Percentiles rank a stretch among this genome's conserved stretches.
Conservation (phyloP, 192 early-diverging fungal genomes). For the Backusella parvicylindrica region DNA sequence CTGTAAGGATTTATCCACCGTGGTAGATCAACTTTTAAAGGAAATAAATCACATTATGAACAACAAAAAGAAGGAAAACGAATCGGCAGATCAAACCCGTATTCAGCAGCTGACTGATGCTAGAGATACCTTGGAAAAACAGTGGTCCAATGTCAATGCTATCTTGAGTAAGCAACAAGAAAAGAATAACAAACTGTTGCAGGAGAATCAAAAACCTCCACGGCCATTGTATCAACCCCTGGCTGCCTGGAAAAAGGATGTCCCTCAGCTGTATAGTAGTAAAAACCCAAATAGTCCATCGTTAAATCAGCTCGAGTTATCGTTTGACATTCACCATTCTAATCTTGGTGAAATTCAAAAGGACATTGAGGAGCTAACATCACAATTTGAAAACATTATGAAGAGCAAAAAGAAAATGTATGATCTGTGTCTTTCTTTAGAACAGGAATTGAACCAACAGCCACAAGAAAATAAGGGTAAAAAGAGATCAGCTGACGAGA, state of each 20-base stretch:
- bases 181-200: neutral
- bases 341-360: slow-evolving; percentile 50
- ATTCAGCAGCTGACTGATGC: neutral
- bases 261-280: neutral
- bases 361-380: slow-evolving; percentile 40
- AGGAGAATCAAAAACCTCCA: neutral
- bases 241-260: neutral
- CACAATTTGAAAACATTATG: slow-evolving; percentile 32
- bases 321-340: slow-evolving; percentile 49
- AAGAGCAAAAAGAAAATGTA: slow-evolving; percentile 46
- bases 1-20: neutral
- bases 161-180: neutral
- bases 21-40: neutral
- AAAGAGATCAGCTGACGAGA: neutral
- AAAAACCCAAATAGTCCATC: slow-evolving; percentile 9
- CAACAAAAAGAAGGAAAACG: neutral
- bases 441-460: slow-evolving; percentile 17
- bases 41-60: neutral
- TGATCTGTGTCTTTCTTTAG: slow-evolving; percentile 37
- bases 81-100: neutral
- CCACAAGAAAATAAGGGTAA: neutral
- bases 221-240: neutral
- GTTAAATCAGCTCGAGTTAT: slow-evolving; percentile 45
- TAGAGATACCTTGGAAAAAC: neutral
- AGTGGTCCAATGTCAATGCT: neutral